phyloP scores from a whole-genome alignment of 208 protist genomes.

The Strigomonas galati region DNA sequence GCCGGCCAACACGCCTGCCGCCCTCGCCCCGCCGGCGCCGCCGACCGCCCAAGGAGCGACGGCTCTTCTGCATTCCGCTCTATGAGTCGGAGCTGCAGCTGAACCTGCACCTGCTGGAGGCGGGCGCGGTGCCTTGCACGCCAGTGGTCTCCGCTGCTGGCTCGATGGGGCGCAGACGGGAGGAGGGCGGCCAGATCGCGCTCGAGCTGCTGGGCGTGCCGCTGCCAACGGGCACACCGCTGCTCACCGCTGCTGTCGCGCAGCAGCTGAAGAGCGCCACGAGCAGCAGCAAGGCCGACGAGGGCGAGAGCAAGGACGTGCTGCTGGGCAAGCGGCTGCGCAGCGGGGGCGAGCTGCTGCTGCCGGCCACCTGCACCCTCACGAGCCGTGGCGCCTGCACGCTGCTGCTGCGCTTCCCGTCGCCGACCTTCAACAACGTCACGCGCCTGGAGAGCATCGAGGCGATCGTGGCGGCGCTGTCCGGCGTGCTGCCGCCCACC shows the following conservation, averaged over 20 bases:
- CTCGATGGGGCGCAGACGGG: neutral
- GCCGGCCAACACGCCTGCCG: neutral
- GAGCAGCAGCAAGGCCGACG: neutral
- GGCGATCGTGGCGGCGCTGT: slow-evolving; percentile 68
- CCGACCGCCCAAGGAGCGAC: slow-evolving; percentile 34
- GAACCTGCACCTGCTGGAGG: slow-evolving; percentile 61
- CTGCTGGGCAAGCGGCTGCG: slow-evolving; percentile 55
- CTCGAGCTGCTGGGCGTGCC: slow-evolving; percentile 47
- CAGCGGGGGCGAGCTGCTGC: slow-evolving; percentile 63
- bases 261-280: slow-evolving; percentile 3
- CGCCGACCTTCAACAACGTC: slow-evolving; percentile 29
- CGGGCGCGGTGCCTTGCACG: slow-evolving; percentile 24
- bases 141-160: neutral
- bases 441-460: slow-evolving; percentile 62
- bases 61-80: slow-evolving; percentile 74
- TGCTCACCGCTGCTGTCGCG: neutral
- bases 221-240: slow-evolving; percentile 11
- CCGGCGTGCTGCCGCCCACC: slow-evolving; percentile 46
- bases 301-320: slow-evolving; percentile 20
- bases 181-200: slow-evolving; percentile 36
- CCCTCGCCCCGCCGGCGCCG: slow-evolving; percentile 2
- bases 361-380: slow-evolving; percentile 59
- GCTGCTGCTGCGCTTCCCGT: slow-evolving; percentile 64
- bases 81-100: slow-evolving; percentile 55
- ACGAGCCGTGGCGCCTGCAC: slow-evolving; percentile 48